phyloP scores from a whole-genome alignment of 257 asterid genomes.

The Marsdenia floribunda region DNA sequence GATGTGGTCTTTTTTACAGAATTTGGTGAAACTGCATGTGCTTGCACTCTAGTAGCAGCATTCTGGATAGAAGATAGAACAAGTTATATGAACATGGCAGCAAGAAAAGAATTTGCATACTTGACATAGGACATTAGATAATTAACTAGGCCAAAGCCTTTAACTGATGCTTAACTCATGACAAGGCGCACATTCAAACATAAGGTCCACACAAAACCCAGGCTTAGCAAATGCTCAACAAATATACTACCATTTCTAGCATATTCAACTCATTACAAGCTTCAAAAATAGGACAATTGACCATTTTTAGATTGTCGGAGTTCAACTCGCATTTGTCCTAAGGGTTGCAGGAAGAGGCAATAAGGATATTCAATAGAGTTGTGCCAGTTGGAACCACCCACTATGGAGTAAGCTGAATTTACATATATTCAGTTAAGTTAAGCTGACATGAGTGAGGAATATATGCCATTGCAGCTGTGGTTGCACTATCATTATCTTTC shows the following conservation, averaged over 20 bases:
- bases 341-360: not conserved
- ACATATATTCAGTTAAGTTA: not conserved
- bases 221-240: not conserved
- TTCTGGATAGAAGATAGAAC: slow-evolving; percentile 34
- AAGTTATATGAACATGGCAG: slow-evolving; percentile 5
- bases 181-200: not conserved
- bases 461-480: not conserved
- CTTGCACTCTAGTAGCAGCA: slow-evolving; percentile 42
- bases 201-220: not conserved
- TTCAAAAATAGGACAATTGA: not conserved
- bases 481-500: not conserved
- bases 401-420: not conserved
- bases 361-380: not conserved
- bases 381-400: not conserved
- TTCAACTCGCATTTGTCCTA: not conserved
- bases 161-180: not conserved
- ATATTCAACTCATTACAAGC: not conserved
- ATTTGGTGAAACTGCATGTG: slow-evolving; percentile 31
- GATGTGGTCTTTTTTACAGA: slow-evolving; percentile 48
- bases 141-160: not conserved
- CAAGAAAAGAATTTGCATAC: not conserved
- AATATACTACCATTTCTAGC: not conserved
- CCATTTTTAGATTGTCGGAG: not conserved
- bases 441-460: not conserved
- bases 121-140: not conserved